Conservation (phyloP, 495 filamentous ascomycete genomes). For the Apodospora peruviana region DNA sequence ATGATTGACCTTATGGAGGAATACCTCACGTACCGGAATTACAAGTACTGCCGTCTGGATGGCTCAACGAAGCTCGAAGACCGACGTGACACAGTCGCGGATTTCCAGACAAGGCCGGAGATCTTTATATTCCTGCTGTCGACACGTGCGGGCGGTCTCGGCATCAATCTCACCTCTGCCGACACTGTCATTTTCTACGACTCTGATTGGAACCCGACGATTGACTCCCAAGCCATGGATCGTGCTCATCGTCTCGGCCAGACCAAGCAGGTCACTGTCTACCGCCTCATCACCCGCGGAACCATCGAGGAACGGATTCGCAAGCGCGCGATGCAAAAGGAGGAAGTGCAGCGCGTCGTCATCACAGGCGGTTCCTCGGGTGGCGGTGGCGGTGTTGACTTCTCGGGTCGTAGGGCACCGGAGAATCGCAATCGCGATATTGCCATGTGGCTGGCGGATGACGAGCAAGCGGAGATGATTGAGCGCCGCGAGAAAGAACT, state of each 20-base stretch:
- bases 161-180: slow-evolving; percentile 92
- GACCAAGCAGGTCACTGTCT: slow-evolving; percentile 93
- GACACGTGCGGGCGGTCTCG: slow-evolving; percentile 93
- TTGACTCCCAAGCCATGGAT: slow-evolving; percentile 98
- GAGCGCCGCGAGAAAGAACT: slow-evolving; percentile 85
- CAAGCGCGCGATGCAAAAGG: slow-evolving; percentile 95
- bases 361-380: slow-evolving; percentile 72
- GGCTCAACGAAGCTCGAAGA: slow-evolving; percentile 98
- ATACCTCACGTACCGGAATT: slow-evolving; percentile 96
- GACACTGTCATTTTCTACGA: slow-evolving; percentile 99
- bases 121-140: slow-evolving; percentile 96
- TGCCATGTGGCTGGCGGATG: slow-evolving; percentile 93
- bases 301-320: slow-evolving; percentile 99
- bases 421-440: slow-evolving; percentile 95
- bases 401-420: slow-evolving; percentile 75
- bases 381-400: slow-evolving; percentile 67
- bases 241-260: slow-evolving; percentile 96
- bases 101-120: slow-evolving; percentile 88
- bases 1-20: slow-evolving; percentile 99
- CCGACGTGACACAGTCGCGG: slow-evolving; percentile 89
- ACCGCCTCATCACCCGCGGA: slow-evolving; percentile 91
- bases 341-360: slow-evolving; percentile 97
- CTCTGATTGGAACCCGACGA: slow-evolving; percentile 98
- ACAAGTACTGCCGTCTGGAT: slow-evolving; percentile 95
- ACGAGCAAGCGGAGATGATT: slow-evolving; percentile 87